Base-by-base conservation (phyloP, 495 filamentous ascomycete species). In the Aspergillus ellipticus region DNA sequence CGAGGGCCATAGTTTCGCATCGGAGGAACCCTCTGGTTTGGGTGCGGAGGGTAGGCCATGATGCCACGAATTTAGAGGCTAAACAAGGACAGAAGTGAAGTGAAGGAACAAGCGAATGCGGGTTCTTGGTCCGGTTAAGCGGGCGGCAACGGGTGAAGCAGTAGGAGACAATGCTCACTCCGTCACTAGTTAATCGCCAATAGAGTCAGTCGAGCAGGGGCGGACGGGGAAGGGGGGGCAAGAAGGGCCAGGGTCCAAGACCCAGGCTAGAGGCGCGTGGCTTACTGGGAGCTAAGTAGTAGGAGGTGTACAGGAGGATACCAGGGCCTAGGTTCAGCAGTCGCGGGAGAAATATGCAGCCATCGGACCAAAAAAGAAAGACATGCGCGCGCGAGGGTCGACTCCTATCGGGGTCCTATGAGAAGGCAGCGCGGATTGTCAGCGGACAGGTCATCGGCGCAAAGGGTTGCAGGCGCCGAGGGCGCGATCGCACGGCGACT, bases 1-100 rank as follows among this genome's bases (percentile, higher is more conserved):
- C 66, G 62, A 51, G 58, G 63, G 42, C 78, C 78, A 59, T 84
- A 81, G 59, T 81, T 80, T 59, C 80, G 68, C 60, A 69, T 65
- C 49, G 80, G 82, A 28, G 81, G 77, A 22, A 74, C 78, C 53
- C 79, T 62, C 64, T 72, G 71, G 33, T 63, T 59, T 28, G 60
- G 58, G 41, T 59, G 58, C 50, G 59, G 62, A 29, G 58, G 63
- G 50, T 71, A 75, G 39, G 71, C 71, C 73, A 75, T 75, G 56
- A 57, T 26, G 22, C 20, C 46, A 19, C 3, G 4, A 11, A 19
- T 28, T 1, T 42, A 26, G 33, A 42, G 43, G 33, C 37, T 11
- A 26, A 50, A 24, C 21, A 45, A 15, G 26, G n/a, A 49, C 8
- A 37, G 22, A 7, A 16, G 13, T 8, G 20, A 29, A 50, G 5